These are phyloP conservation scores for Glebionis coronaria DNA, from an alignment of 129 eudicot genomes.

Conservation along the genomic window DNA sequence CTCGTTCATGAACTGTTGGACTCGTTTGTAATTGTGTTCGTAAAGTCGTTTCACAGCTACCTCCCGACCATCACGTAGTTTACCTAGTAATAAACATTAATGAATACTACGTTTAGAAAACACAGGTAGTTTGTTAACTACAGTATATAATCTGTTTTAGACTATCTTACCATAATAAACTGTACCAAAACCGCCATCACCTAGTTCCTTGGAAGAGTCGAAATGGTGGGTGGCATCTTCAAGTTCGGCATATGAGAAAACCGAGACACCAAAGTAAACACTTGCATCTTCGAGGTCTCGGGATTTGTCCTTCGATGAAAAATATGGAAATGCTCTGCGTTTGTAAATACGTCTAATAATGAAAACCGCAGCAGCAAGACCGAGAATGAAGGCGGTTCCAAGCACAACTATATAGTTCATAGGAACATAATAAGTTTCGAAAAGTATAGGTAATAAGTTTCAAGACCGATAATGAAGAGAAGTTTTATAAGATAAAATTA, in stretches of 20 bases:
- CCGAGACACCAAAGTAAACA: slow-evolving; percentile 44
- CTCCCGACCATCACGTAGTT: slow-evolving; percentile 69
- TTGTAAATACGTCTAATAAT: slow-evolving; percentile 25
- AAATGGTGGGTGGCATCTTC: slow-evolving; percentile 59
- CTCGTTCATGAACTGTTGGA: slow-evolving; percentile 78
- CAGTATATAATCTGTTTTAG: not conserved
- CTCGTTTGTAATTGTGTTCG: slow-evolving; percentile 60
- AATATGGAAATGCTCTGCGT: slow-evolving; percentile 21
- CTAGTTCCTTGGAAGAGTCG: slow-evolving; percentile 48
- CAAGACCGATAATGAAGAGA: too few species aligned
- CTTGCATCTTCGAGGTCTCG: slow-evolving; percentile 37
- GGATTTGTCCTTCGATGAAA: slow-evolving; percentile 28
- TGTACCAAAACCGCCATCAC: slow-evolving; percentile 71
- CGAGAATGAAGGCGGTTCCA: slow-evolving; percentile 21
- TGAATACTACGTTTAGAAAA: not conserved
- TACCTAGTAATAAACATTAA: slow-evolving; percentile 35
- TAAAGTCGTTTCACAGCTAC: slow-evolving; percentile 84
- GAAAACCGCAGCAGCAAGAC: slow-evolving; percentile 16
- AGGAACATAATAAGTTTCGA: not conserved
- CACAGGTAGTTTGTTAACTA: not conserved
- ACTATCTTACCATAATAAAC: slow-evolving; percentile 53
- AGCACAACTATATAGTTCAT: not conserved
- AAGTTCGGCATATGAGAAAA: slow-evolving; percentile 57
- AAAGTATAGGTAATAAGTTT: too few species aligned
- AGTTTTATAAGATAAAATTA: too few species aligned